Evolutionary conservation across 23 red algal genomes (phyloP), one percentile per base, ranked within the genome.

Genomic region (Pyropia yezoensis): DNA sequence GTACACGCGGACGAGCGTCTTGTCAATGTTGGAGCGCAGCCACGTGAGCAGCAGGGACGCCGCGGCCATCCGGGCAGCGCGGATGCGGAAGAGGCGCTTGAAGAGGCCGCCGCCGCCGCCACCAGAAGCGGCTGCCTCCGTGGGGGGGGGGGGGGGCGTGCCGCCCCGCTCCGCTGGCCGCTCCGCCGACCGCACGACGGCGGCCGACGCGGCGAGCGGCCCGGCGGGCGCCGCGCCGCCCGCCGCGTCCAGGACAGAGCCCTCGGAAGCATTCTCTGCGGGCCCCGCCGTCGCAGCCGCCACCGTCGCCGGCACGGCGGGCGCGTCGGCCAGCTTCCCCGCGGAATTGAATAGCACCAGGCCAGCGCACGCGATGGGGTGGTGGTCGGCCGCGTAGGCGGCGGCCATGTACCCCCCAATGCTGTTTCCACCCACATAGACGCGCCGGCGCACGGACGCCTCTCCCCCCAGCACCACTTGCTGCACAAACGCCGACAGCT

Each of bases 351-450:
- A 68, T 14, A 77, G 65, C 49, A 57, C 76, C 32, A 82, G 65
- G 8, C 73, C 78, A 11, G 56, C 62, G 71, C 73, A 78, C 16
- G 70, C 25, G 17, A 26, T 21, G 11, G 23, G 70, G 32, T 47
- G 67, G 6, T 67, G 52, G 70, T 93, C 88, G 16, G 78, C 62
- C 9, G 75, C 79, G 74, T 85, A 95, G 1, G 72, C 55, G 23
- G 69, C 57, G 20, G 60, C 58, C 19, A 95, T 74, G 67, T 86
- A 86, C 20, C 78, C 89, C 8, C 92, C 92, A 56, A 96, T 96
- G 45, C 79, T 87, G 60, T 96, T 96, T n/a, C 83, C 92, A 13
- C 74, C 80, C 19, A 96, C 58, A 33, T 65, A 87, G 9, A 89
- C 83, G 39, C 39, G 39, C 6, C 39, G 39, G 11, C 39, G 9